These are phyloP conservation scores for Dothidotthia symphoricarpi DNA, from an alignment of 2,329 filamentous ascomycete species.

Conservation along the genomic window DNA sequence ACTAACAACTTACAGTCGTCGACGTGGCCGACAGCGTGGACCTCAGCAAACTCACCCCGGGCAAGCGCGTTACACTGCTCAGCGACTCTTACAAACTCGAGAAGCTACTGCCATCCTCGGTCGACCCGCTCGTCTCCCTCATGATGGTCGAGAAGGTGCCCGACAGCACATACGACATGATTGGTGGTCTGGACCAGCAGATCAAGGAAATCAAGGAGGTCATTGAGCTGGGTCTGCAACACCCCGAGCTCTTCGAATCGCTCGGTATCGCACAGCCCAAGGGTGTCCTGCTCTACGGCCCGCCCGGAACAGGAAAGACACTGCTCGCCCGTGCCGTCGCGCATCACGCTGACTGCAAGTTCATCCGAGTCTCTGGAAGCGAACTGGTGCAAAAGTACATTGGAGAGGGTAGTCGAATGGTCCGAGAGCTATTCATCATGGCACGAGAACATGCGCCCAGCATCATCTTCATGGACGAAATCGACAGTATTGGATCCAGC, in stretches of 20 bases:
- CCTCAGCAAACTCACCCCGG: constrained; percentile 90
- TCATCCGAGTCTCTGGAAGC: constrained; percentile 93
- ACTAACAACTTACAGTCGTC: constrained; percentile 63
- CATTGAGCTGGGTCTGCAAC: constrained; percentile 96
- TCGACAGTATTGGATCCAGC: constrained; percentile 96
- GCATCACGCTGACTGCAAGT: constrained; percentile 98
- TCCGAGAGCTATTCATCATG: constrained; percentile 98
- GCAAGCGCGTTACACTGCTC: constrained; percentile 94
- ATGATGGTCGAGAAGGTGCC: constrained; percentile 99
- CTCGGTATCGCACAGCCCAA: constrained; percentile 98
- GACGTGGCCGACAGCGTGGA: constrained; percentile 94
- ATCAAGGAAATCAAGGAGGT: constrained; percentile 99
- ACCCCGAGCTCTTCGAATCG: constrained; percentile 98
- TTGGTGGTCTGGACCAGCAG: constrained; percentile 95
- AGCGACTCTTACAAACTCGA: constrained; percentile 99
- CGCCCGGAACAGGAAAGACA: constrained; percentile 96
- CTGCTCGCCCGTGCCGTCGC: constrained; percentile 91
- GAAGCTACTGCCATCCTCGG: constrained; percentile 96
- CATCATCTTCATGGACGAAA: constrained; percentile 99
- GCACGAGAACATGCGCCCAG: constrained; percentile 95
- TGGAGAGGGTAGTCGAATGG: constrained; percentile 96
- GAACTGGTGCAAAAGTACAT: constrained; percentile 99
- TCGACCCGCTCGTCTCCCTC: constrained; percentile 95
- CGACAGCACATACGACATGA: constrained; percentile 99
- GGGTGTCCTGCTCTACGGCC: constrained; percentile 93